Percentiles rank a stretch among this genome's conserved stretches.
phyloP scores from a whole-genome alignment of 164 flowering plant genomes.

The Berberis thunbergii region DNA sequence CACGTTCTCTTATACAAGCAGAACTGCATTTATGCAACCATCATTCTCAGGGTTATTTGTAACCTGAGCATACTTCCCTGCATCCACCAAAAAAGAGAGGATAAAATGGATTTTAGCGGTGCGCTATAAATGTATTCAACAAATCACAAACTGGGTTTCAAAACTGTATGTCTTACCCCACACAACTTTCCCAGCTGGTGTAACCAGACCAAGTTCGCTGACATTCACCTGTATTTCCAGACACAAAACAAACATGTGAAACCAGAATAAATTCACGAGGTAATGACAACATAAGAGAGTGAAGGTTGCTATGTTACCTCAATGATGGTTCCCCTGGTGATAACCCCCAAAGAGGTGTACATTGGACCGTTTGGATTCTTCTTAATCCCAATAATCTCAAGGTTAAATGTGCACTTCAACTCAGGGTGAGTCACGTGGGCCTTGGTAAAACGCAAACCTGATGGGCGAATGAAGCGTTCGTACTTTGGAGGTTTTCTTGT shows the following conservation, averaged over 20 bases:
- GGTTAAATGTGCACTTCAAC: slow-evolving; percentile 88
- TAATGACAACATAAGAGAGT: neutral
- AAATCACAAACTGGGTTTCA: neutral
- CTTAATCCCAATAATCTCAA: slow-evolving; percentile 93
- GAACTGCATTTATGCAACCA: slow-evolving; percentile 87
- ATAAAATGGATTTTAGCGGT: neutral
- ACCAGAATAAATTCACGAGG: neutral
- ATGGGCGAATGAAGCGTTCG: slow-evolving; percentile 91
- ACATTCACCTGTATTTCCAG: slow-evolving; percentile 63
- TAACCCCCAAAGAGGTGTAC: slow-evolving; percentile 94
- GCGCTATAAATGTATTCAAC: neutral
- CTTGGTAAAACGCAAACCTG: slow-evolving; percentile 80
- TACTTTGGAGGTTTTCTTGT: slow-evolving; percentile 98
- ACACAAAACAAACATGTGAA: neutral
- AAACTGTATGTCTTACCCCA: slow-evolving; percentile 58
- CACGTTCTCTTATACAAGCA: slow-evolving; percentile 46
- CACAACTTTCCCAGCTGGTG: slow-evolving; percentile 97
- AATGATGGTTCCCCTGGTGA: slow-evolving; percentile 89
- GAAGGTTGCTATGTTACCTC: slow-evolving; percentile 45
- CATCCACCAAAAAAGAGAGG: slow-evolving; percentile 10
- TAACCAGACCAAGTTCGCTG: slow-evolving; percentile 91
- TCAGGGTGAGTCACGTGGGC: slow-evolving; percentile 99
- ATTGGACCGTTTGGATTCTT: slow-evolving; percentile 92
- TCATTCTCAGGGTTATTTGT: slow-evolving; percentile 95
- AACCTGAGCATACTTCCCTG: slow-evolving; percentile 94